Percentiles rank a stretch among this genome's conserved stretches.
Conservation (phyloP, 805 yeast species). For the Lipomyces mesembrius region DNA sequence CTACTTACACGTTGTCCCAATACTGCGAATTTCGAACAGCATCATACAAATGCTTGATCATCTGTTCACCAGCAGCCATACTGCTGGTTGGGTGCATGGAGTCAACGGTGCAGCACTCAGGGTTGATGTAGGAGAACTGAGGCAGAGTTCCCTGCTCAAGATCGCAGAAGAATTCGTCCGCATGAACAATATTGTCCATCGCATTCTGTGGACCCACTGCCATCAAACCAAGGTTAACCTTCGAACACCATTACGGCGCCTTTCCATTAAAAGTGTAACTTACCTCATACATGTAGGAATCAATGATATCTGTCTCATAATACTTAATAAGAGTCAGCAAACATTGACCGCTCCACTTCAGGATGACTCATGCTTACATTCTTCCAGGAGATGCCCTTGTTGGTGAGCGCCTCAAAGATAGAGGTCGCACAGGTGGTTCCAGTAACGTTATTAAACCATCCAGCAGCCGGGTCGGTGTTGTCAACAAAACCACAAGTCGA, state of each 20-base stretch:
- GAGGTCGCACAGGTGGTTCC: conserved; percentile 9
- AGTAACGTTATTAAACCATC: conserved; percentile 1
- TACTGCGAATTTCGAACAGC: conserved; percentile 12
- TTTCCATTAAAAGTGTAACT: neutral
- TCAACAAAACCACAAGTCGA: conserved; percentile 12
- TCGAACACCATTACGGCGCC: neutral
- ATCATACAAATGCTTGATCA: conserved; percentile 16
- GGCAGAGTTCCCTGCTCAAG: conserved; percentile 12
- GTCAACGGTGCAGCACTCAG: conserved; percentile 15
- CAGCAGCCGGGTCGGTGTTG: conserved; percentile 14
- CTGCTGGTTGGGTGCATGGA: conserved; percentile 17
- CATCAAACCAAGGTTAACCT: neutral
- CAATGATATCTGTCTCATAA: conserved; percentile 4
- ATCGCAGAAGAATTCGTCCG: conserved; percentile 10
- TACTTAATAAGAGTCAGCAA: neutral
- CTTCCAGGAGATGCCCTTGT: conserved; percentile 13
- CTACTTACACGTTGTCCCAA: conserved; percentile 11
- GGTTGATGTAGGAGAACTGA: conserved; percentile 11
- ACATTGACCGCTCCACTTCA: neutral
- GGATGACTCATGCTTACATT: neutral
- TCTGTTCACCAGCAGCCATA: conserved; percentile 11
- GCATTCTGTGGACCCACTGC: conserved; percentile 12
- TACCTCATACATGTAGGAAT: conserved; percentile 4
- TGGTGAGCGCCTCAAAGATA: conserved; percentile 10
- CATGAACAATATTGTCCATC: neutral